Conservation (phyloP, 2,329 filamentous ascomycete species). For the Sarocladiaceae sp. region DNA sequence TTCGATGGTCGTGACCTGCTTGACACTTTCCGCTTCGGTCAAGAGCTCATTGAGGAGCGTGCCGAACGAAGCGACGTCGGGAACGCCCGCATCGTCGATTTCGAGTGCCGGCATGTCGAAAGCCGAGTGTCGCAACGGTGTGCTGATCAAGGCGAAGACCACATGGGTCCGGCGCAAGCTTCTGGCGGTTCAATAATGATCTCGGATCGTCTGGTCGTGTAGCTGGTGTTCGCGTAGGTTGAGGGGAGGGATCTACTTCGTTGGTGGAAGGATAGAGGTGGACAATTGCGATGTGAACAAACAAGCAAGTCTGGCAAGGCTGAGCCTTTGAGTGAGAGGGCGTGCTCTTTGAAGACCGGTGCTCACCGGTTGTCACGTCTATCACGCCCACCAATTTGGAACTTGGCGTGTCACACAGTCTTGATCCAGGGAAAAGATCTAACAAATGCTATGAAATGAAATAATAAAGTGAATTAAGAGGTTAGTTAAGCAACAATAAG, state of each 20-base stretch:
- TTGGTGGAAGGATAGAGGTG: too few relatives aligned
- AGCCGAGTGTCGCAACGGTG: conserved; percentile 7
- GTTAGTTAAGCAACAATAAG: not conserved
- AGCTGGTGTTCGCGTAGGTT: too few relatives aligned
- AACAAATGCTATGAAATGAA: too few relatives aligned
- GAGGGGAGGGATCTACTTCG: too few relatives aligned
- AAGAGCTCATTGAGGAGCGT: conserved; percentile 55
- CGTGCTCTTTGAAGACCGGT: too few relatives aligned
- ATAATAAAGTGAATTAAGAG: too few relatives aligned
- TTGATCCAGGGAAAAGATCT: too few relatives aligned
- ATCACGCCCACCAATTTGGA: too few relatives aligned
- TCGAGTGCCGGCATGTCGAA: conserved; percentile 46
- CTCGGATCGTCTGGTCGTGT: too few relatives aligned
- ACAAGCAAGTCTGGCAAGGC: not conserved
- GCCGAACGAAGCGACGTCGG: conserved; percentile 49
- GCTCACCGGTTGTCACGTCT: not conserved
- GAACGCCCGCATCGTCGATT: conserved; percentile 41
- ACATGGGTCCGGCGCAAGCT: not conserved
- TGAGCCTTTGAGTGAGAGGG: too few relatives aligned
- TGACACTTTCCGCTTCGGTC: conserved; percentile 52
- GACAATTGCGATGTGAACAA: not conserved
- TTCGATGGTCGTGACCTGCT: conserved; percentile 61
- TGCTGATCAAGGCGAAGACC: not conserved
- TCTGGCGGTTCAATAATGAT: not conserved
- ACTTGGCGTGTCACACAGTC: too few relatives aligned